These are phyloP conservation scores for Paramyrothecium sp. DNA, from an alignment of 2,329 filamentous ascomycete species.

Conservation along the genomic window DNA sequence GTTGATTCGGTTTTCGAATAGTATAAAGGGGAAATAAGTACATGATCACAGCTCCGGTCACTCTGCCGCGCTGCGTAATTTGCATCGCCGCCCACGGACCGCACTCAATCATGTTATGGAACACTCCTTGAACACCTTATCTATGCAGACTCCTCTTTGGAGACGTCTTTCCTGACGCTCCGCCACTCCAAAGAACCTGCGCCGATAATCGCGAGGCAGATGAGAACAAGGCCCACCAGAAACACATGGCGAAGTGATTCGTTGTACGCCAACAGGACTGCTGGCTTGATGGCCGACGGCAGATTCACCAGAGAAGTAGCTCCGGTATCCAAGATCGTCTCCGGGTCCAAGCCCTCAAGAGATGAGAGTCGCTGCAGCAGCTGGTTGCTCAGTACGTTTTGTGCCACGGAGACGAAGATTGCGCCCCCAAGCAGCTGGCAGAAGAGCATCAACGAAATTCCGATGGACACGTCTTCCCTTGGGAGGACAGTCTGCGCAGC, in stretches of 20 bases:
- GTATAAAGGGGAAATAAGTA: no score
- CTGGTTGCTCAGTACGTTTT: slow-evolving; percentile 49
- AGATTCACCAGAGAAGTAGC: slow-evolving; percentile 9
- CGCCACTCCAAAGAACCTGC: slow-evolving; percentile 55
- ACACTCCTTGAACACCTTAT: no score
- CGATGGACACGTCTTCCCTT: slow-evolving; percentile 41
- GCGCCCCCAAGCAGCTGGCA: slow-evolving; percentile 40
- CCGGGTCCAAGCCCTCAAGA: slow-evolving; percentile 4
- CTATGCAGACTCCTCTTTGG: no score
- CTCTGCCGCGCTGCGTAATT: no score
- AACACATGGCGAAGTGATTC: slow-evolving; percentile 50
- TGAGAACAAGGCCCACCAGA: slow-evolving; percentile 50
- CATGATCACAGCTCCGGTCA: no score
- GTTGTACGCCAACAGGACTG: slow-evolving; percentile 49
- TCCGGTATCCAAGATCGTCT: slow-evolving; percentile 6
- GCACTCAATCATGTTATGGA: no score
- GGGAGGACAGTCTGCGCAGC: slow-evolving; percentile 43
- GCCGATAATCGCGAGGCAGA: slow-evolving; percentile 47
- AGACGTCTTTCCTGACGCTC: slow-evolving; percentile 14
- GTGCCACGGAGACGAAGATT: slow-evolving; percentile 50
- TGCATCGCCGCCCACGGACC: no score
- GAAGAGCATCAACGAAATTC: slow-evolving; percentile 46
- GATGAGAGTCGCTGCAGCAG: slow-evolving; percentile 21
- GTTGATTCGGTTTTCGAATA: no score
- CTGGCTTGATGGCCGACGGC: slow-evolving; percentile 2